Evolutionary conservation across 805 yeast species (phyloP), one percentile per base, ranked within the genome.

Genomic region (Starmerella etchellsii): DNA sequence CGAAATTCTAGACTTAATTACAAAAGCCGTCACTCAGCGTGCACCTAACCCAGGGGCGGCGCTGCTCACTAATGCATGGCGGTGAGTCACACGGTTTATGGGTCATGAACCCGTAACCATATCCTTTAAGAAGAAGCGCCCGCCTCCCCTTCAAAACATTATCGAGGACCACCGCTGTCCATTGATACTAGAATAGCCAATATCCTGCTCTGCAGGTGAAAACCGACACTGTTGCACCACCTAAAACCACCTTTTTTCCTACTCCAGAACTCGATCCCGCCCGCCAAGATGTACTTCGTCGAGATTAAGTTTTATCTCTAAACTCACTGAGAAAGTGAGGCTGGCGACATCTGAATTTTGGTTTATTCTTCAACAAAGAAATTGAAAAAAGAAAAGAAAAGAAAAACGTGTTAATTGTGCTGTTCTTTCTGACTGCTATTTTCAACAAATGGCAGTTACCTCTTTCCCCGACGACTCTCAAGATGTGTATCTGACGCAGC

Each of bases 361-460:
- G 18, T 29, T 16, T 16, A 29, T 29, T 29, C 11, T 29, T 11
- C 32, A 29, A 15, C 26, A n/a, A 13, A 21, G n/a, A 32, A n/a
- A 16, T 7, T 8, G 26, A 32, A n/a, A n/a, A n/a, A n/a, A n/a
- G n/a, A n/a, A n/a, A n/a, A n/a, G n/a, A n/a, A n/a, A n/a, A n/a
- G n/a, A n/a, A n/a, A n/a, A n/a, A n/a, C n/a, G n/a, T n/a, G n/a
- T n/a, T n/a, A n/a, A n/a, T n/a, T n/a, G n/a, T n/a, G n/a, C n/a
- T n/a, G n/a, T n/a, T n/a, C n/a, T n/a, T n/a, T n/a, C 27, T 8
- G 14, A 20, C 36, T 18, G 31, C 40, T 21, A 21, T 31, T 34
- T 28, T 40, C 38, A 40, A 40, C 39, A 24, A 26, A 41, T 41
- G 44, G 44, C 37, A 36, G 44, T 31, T 7, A 7, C 27, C 6